Percentiles rank a stretch among this genome's conserved stretches.
Evolutionary conservation across 192 early-diverging fungal species (phyloP).

Genomic region (Coemansia sp.): DNA sequence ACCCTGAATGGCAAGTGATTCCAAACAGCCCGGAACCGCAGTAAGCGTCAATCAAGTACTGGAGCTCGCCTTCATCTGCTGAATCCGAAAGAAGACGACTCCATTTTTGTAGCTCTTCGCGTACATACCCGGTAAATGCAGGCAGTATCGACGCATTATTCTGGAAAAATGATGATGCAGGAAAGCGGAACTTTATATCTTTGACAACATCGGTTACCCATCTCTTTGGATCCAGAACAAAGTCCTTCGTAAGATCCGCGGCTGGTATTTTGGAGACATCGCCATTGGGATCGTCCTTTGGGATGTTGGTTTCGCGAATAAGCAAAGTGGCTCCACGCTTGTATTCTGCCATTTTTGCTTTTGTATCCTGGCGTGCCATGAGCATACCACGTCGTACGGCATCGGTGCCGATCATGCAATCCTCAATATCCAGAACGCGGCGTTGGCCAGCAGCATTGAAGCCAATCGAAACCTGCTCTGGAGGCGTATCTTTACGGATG

Average conservation of each 20-base stretch:
- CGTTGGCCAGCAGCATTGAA: conserved; percentile 60
- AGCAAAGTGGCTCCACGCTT: conserved; percentile 62
- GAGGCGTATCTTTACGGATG: conserved; percentile 46
- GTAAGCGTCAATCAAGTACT: conserved; percentile 67
- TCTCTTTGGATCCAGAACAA: conserved; percentile 57
- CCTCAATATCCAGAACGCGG: conserved; percentile 65
- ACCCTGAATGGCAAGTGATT: conserved; percentile 60
- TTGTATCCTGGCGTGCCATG: conserved; percentile 49
- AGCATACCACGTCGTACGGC: conserved; percentile 58
- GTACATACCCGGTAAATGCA: conserved; percentile 61
- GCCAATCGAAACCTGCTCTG: conserved; percentile 55
- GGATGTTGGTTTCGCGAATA: conserved; percentile 59
- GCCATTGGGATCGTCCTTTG: conserved; percentile 11
- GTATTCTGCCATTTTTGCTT: conserved; percentile 55
- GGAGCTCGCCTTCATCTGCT: conserved; percentile 29
- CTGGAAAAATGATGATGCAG: conserved; percentile 69
- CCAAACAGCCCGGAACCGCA: conserved; percentile 75
- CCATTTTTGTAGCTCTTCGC: conserved; percentile 58
- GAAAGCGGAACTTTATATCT: conserved; percentile 61
- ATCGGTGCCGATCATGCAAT: conserved; percentile 66
- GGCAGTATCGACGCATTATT: conserved; percentile 68
- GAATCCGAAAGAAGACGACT: conserved; percentile 13
- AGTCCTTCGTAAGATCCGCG: conserved; percentile 51
- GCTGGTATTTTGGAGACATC: conserved; percentile 21
- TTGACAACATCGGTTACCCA: conserved; percentile 60